Percentiles rank a stretch among this genome's conserved stretches.
These are phyloP conservation scores for Hypoxylon rickii DNA, from an alignment of 495 filamentous ascomycete genomes.

Conservation along the genomic window DNA sequence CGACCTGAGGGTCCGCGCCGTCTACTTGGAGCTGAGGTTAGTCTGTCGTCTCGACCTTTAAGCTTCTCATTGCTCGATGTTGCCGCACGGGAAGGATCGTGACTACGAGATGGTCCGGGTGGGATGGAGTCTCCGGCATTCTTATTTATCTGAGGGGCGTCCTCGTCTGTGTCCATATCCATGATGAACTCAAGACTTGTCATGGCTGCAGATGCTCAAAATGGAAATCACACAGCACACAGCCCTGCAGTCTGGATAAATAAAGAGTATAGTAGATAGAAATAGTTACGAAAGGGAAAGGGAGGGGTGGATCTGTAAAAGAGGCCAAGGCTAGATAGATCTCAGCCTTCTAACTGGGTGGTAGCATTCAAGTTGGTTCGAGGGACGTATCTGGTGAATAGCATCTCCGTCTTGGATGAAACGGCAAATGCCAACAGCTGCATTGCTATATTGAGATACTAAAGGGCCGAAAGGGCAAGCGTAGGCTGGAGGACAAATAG, in stretches of 20 bases:
- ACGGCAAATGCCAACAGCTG: conserved; percentile 43
- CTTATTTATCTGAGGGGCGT: conserved; percentile 39
- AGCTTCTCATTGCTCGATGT: conserved; percentile 32
- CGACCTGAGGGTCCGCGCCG: conserved; percentile 33
- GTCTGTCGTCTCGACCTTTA: conserved; percentile 34
- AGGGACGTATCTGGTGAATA: conserved; percentile 30
- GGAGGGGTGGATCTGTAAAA: conserved; percentile 40
- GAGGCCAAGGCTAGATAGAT: conserved; percentile 36
- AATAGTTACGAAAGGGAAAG: conserved; percentile 35
- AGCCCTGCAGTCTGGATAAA: conserved; percentile 43
- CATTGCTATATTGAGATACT: conserved; percentile 55
- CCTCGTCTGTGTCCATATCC: conserved; percentile 49
- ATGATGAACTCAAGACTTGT: conserved; percentile 55
- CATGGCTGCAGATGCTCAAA: conserved; percentile 52
- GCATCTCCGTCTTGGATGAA: conserved; percentile 41
- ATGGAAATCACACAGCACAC: conserved; percentile 47
- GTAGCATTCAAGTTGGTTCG: conserved; percentile 30
- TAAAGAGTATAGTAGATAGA: conserved; percentile 41
- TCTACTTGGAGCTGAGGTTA: conserved; percentile 33
- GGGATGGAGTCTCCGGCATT: conserved; percentile 36
- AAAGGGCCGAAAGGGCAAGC: conserved; percentile 38
- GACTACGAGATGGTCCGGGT: conserved; percentile 44
- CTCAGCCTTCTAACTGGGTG: conserved; percentile 41
- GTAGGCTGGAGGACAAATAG: conserved; percentile 23
- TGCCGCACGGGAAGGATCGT: conserved; percentile 43